Base-by-base conservation (phyloP, 2,329 filamentous ascomycete species). In the Gnomoniopsis smithogilvyi region DNA sequence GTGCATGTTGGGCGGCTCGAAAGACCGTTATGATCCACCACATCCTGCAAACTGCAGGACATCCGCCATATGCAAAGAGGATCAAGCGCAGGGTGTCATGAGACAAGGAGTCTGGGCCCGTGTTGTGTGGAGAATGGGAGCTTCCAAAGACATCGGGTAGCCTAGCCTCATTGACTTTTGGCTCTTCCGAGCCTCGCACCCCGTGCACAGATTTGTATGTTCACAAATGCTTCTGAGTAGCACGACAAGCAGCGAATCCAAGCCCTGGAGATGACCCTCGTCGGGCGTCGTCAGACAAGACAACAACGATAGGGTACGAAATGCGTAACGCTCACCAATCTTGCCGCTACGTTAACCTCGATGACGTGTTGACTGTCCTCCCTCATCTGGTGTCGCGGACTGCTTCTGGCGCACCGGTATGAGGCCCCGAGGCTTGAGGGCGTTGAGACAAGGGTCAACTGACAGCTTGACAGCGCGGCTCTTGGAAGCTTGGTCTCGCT, bases 371-470 rank as follows among this genome's bases (percentile, higher is more conserved):
- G 36, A 56, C 15, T 34, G 47, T 43, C 55, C 30, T 58, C 21
- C 38, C 36, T 46, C 38, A 21, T 45, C 34, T 21, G 36, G 30
- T 34, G 33, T 26, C 15, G 7, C 12, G 6, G 34, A 43, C 33
- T 54, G 26, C 22, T 61, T 43, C 41, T 58, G 55, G 26, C 26
- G 26, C 26, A 30, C 26, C 26, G 26, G 26, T 30, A 30, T 43
- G 12, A 45, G 45, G 21, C 22, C 41, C 10, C 33, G 14, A 46
- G 33, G 38, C 55, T 55, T 6, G 15, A n/a, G 17, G 48, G 22
- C 26, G 52, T 56, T 49, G 26, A 55, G 47, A 54, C 47, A 55
- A 48, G 59, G 21, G 43, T 52, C 56, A 56, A 56, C 24, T 19
- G 51, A 56, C 51, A 59, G 24, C 17, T 30, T 30, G 41, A 19